phyloP scores from a whole-genome alignment of 108 stramenopile species.

The Conticribra guillardii region DNA sequence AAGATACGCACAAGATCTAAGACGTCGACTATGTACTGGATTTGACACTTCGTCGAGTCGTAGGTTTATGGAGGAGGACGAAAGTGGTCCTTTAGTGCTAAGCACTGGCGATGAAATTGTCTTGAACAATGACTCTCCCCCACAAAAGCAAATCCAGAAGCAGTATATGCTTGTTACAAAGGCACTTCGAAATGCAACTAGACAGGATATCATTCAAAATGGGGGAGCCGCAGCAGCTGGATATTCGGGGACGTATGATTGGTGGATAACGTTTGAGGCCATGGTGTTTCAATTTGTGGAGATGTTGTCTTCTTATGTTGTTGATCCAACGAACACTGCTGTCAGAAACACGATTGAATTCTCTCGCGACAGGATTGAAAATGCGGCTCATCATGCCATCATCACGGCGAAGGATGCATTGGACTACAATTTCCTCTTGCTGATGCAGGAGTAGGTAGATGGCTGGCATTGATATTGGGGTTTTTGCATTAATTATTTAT shows the following conservation, averaged over 20 bases:
- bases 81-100: constrained; percentile 16
- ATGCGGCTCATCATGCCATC: constrained; percentile 37
- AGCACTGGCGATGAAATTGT: constrained; percentile 36
- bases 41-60: background rate
- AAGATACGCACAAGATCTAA: constrained; percentile 29
- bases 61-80: constrained; percentile 2
- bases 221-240: constrained; percentile 20
- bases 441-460: constrained; percentile 34
- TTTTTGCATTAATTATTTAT: too few relatives aligned
- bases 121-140: constrained; percentile 7
- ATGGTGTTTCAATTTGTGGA: constrained; percentile 43
- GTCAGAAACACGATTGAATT: constrained; percentile 24
- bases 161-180: constrained; percentile 32
- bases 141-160: constrained; percentile 15
- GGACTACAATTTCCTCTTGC: constrained; percentile 40
- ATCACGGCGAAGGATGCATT: constrained; percentile 46
- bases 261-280: constrained; percentile 32
- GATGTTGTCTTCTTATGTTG: constrained; percentile 33
- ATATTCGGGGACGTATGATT: constrained; percentile 22
- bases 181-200: constrained; percentile 35
- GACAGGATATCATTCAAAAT: constrained; percentile 17
- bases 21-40: constrained; percentile 26
- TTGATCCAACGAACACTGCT: constrained; percentile 33
- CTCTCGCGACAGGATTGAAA: constrained; percentile 28
- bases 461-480: background rate